Base-by-base conservation (phyloP, 2,329 filamentous ascomycete species). In the Sclerotiophoma versabilis region DNA sequence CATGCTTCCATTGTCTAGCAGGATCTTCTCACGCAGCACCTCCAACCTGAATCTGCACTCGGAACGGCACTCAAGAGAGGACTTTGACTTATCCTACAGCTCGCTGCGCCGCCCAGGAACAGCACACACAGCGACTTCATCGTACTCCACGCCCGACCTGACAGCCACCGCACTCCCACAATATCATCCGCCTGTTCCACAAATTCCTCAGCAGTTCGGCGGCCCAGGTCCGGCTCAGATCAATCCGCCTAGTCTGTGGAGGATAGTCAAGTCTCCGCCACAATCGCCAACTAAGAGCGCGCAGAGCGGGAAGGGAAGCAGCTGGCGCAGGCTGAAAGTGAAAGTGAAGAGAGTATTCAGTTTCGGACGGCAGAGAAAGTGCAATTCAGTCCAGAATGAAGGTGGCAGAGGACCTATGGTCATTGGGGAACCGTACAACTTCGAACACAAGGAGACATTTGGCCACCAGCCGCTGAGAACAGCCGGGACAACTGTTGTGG, bases 281-380 rank as follows among this genome's bases (percentile, higher is more conserved):
- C 9, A 4, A 1, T 41, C 37, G 7, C 44, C 50, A 4, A 48
- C 19, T 2, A 38, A 48, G 23, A 42, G 17, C 14, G 46, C 15
- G 5, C 20, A 41, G 17, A 29, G 14, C 4, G 12, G 10, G 3
- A 48, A 33, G 20, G 32, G 38, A 2, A 30, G 23, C 4, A 20
- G 30, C 17, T 54, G 44, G 50, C 36, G 44, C 12, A 34, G 17
- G 2, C 15, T 41, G 14, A 46, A 37, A 1, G 25, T 41, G 12
- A 48, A 43, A 9, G 27, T 54, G 29, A 54, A 54, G 38, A 47
- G 26, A 5, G 50, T 22, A 3, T 54, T 54, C 26, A 43, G 7
- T 1, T 38, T 48, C 17, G 25, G 26, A 5, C 37, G 43, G 5
- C n/a, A 48, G 19, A 48, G 29, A 26, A 33, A 41, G 26, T 42